Base-by-base conservation (phyloP, 2,329 filamentous ascomycete species). In the Pseudocercospora vitis region DNA sequence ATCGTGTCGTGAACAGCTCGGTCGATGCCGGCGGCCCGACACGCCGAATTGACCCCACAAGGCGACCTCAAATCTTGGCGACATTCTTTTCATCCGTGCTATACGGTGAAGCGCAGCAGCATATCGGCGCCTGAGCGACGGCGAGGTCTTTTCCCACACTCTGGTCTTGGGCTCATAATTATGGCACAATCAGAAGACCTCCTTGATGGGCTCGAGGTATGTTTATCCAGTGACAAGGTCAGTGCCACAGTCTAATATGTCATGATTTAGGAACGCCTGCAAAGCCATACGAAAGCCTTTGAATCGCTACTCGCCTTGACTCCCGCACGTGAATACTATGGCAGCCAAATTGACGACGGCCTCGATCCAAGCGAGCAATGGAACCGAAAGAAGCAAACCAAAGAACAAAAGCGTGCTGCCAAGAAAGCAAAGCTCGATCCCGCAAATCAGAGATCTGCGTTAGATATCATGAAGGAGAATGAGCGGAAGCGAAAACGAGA, bases 381-480 rank as follows among this genome's bases (percentile, higher is more conserved):
- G 90, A 85, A 86, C 71, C 87, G 87, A 69, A 95, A 94, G 76
- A 97, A 97, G 78, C 91, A 97, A 75, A 92, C 90, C 47, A 96
- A 95, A 71, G 88, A 90, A 71, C 82, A 96, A 72, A 89, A 89
- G 55, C 83, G 84, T 58, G 85, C 87, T 62, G 88, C 90, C 52
- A 91, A 91, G 75, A 82, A 86, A 68, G 89, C 88, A 56, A 97
- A 96, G 75, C 81, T 97, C 33, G 89, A 97, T 66, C 91, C 94
- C 21, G 89, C 92, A 62, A 91, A 90, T 67, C 85, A 87, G 61
- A 94, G 95, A 77, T 94, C 85, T 61, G 92, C 91, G 57, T 92
- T 95, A 71, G 91, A 97, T 71, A 84, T 96, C 57, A 87, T 95
- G 83, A 90, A 95, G 63, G 91, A 95, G 62, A 90, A 88, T 51